Conservation (phyloP, 257 asterid species). For the Misopates orontium region DNA sequence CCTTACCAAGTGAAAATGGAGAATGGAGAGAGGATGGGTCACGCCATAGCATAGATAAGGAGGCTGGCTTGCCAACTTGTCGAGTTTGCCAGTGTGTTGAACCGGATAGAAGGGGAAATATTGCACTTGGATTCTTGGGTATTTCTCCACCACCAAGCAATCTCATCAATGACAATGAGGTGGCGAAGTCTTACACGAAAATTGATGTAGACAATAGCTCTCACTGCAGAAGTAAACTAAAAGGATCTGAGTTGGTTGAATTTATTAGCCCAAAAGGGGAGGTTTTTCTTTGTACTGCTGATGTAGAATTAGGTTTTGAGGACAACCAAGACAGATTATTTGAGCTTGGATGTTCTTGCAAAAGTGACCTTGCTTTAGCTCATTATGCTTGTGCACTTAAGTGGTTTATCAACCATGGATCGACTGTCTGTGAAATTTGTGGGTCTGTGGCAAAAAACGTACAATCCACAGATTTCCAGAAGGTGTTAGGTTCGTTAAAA, state of each 20-base stretch:
- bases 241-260: constrained; percentile 65
- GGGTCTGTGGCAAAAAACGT: constrained; percentile 62
- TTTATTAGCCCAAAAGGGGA: constrained; percentile 85
- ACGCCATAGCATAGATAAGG: constrained; percentile 49
- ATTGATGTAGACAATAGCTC: constrained; percentile 39
- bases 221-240: constrained; percentile 28
- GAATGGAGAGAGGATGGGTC: constrained; percentile 42
- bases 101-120: constrained; percentile 74
- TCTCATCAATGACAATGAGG: constrained; percentile 35
- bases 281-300: constrained; percentile 73
- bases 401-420: constrained; percentile 95
- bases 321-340: constrained; percentile 57
- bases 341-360: constrained; percentile 91
- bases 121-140: constrained; percentile 70
- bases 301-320: constrained; percentile 63
- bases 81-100: constrained; percentile 90
- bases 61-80: constrained; percentile 56
- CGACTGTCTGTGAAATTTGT: constrained; percentile 84
- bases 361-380: constrained; percentile 79
- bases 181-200: constrained; percentile 39
- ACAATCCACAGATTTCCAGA: constrained; percentile 59
- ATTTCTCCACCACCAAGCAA: constrained; percentile 52
- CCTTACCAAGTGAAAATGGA: constrained; percentile 40
- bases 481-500: constrained; percentile 61
- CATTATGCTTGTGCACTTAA: constrained; percentile 91